A percentile compares a stretch with the other conserved stretches of the same genome.
These are phyloP conservation scores for Emiliania huxleyi DNA, from an alignment of 78 protist genomes.

Conservation along the genomic window DNA sequence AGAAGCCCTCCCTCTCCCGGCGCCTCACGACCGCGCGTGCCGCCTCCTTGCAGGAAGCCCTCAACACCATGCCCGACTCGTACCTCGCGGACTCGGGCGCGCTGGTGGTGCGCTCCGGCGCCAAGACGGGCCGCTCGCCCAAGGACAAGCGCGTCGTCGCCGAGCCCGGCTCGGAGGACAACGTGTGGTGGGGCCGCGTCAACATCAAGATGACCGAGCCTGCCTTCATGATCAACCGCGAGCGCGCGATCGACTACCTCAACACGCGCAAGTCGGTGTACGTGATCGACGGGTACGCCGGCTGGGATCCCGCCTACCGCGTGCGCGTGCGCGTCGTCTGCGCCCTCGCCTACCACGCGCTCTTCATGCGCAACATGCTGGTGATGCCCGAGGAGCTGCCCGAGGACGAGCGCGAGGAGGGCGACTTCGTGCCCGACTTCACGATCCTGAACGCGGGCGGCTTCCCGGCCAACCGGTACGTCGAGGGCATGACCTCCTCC, in stretches of 20 bases:
- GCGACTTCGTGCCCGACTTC: neutral
- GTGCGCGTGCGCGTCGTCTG: conserved; percentile 69
- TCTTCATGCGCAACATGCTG: conserved; percentile 71
- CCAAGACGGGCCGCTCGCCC: conserved; percentile 51
- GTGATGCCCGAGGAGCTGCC: neutral
- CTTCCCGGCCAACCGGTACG: conserved; percentile 82
- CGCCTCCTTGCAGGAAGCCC: too few relatives aligned
- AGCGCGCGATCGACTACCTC: conserved; percentile 89
- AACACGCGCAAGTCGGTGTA: conserved; percentile 78
- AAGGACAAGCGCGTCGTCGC: conserved; percentile 47
- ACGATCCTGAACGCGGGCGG: conserved; percentile 65
- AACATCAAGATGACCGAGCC: conserved; percentile 72
- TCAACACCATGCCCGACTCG: too few relatives aligned
- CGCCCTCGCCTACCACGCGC: conserved; percentile 87
- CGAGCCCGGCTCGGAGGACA: neutral
- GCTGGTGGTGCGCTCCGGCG: neutral
- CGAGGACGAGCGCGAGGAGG: conserved; percentile 29
- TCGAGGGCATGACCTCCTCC: conserved; percentile 59
- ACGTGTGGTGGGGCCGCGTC: conserved; percentile 83
- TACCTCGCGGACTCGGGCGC: conserved; percentile 10
- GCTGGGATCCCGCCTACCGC: conserved; percentile 31
- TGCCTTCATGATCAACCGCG: conserved; percentile 80
- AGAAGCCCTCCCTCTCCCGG: neutral
- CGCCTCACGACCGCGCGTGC: too few relatives aligned
- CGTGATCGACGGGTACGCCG: conserved; percentile 88